phyloP scores from a whole-genome alignment of 257 asterid genomes.

The Petunia secreta region DNA sequence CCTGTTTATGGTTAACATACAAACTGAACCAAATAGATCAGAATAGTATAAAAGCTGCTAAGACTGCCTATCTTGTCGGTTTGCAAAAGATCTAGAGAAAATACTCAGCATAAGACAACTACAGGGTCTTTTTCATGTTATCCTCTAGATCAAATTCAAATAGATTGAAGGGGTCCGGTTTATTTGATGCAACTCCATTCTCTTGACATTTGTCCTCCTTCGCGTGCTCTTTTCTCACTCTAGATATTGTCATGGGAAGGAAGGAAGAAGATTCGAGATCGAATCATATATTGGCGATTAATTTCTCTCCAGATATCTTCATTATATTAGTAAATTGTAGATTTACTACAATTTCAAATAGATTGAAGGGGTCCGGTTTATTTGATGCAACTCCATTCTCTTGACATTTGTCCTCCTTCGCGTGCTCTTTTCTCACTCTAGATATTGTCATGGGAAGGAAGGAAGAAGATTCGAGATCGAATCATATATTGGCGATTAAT shows the following conservation, averaged over 20 bases:
- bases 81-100: constrained; percentile 10
- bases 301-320: too few relatives aligned
- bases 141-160: constrained; percentile 6
- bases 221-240: constrained; percentile 11
- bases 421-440: background rate
- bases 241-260: too few relatives aligned
- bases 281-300: too few relatives aligned
- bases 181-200: constrained; percentile 11
- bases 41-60: background rate
- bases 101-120: constrained; percentile 8
- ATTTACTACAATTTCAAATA: background rate
- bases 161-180: background rate
- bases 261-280: too few relatives aligned
- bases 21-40: background rate
- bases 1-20: background rate
- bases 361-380: background rate
- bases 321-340: too few relatives aligned
- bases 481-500: too few relatives aligned
- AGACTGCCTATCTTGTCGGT: background rate
- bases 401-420: background rate
- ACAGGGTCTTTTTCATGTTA: background rate
- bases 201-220: background rate
- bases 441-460: too few relatives aligned
- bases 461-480: too few relatives aligned
- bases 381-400: constrained; percentile 11